Base-by-base conservation (phyloP, 2,329 filamentous ascomycete genomes). In the Ophiostoma tasmaniense region DNA sequence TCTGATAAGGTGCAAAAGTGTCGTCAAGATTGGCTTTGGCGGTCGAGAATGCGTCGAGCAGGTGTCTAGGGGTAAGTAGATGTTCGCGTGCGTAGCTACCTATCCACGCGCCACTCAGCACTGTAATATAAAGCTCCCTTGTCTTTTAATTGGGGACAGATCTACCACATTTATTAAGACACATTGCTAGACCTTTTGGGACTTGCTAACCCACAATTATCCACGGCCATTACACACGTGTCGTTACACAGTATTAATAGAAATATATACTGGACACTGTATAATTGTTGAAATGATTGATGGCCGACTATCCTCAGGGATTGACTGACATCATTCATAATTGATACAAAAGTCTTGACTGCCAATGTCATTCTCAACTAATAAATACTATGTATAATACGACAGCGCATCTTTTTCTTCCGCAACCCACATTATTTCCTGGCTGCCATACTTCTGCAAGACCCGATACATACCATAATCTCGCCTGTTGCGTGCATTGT, bases 131-230 rank as follows among this genome's bases (percentile, higher is more conserved):
- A 10, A 61, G 55, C 55, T 64, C 59, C 59, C 59, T 6, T 33
- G 61, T 14, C 30, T 3, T 28, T 45, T 25, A 25, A 42, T 65
- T 45, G 33, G 62, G 64, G 64, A 65, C 64, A 65, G 64, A 65
- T 65, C 64, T 65, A 45, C 64, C 64, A 45, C n/a, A 64, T 42
- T 64, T 6, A 37, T 64, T 35, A 2, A 55, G 50, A 64, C 61
- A 64, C 61, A 64, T 64, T 37, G 30, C 30, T n/a, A 17, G 6
- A 28, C 14, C 25, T 37, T 20, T 37, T 11, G 10, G 45, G 14
- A 8, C 30, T 17, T 35, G 22, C 0, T 6, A 30, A 64, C 33
- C 61, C 61, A n/a, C n/a, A n/a, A n/a, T n/a, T n/a, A n/a, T n/a
- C n/a, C n/a, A n/a, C n/a, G n/a, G n/a, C n/a, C n/a, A n/a, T n/a